Evolutionary conservation across 2,329 filamentous ascomycete genomes (phyloP).

Genomic region (Clonostachys sp.): DNA sequence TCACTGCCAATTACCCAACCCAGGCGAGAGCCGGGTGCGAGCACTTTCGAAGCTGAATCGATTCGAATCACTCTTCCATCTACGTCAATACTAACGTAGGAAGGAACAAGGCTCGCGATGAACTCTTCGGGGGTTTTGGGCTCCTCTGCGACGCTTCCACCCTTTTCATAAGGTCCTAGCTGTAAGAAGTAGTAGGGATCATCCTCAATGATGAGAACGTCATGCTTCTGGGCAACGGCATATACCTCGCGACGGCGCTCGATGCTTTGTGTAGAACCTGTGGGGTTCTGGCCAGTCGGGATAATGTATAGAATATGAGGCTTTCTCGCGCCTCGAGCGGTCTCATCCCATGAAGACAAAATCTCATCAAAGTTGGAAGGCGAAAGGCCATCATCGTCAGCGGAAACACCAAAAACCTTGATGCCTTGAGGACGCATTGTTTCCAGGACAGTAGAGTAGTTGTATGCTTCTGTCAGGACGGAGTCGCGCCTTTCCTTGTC

Average conservation of each 20-base stretch:
- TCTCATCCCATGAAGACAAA: slow-evolving; percentile 59
- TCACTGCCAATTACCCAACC: slow-evolving; percentile 82
- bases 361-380: slow-evolving; percentile 49
- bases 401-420: slow-evolving; percentile 52
- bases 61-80: slow-evolving; percentile 80
- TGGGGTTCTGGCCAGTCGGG: slow-evolving; percentile 71
- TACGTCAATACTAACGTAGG: slow-evolving; percentile 67
- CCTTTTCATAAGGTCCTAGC: neutral
- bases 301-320: slow-evolving; percentile 68
- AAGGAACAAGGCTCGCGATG: slow-evolving; percentile 49
- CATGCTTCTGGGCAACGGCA: slow-evolving; percentile 68
- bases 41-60: slow-evolving; percentile 84
- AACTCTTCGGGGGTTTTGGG: slow-evolving; percentile 54
- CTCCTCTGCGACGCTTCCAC: neutral
- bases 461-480: slow-evolving; percentile 63
- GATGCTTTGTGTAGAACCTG: slow-evolving; percentile 63
- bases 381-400: slow-evolving; percentile 55
- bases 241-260: slow-evolving; percentile 67
- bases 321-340: slow-evolving; percentile 47
- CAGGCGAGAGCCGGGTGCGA: slow-evolving; percentile 68
- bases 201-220: slow-evolving; percentile 78
- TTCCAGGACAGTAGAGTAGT: slow-evolving; percentile 46
- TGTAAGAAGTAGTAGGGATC: slow-evolving; percentile 88
- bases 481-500: slow-evolving; percentile 48
- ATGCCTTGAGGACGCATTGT: slow-evolving; percentile 60